A percentile compares a stretch with the other conserved stretches of the same genome.
These are phyloP conservation scores for Huntiella moniliformis DNA, from an alignment of 2,329 filamentous ascomycete species.

Conservation along the genomic window DNA sequence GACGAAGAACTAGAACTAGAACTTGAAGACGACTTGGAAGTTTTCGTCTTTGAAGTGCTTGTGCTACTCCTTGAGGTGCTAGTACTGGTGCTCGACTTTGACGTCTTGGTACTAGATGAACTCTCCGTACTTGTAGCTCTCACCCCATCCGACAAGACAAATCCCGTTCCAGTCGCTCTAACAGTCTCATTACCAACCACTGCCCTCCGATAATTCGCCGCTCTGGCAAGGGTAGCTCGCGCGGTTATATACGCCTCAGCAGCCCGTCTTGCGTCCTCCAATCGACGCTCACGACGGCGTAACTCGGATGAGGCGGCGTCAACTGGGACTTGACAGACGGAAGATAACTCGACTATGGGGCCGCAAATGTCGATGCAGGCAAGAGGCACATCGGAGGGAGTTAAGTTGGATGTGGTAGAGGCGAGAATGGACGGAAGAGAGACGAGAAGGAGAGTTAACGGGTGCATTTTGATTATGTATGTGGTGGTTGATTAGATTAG, in stretches of 20 bases:
- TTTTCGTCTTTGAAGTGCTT: not conserved
- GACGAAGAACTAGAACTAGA: not conserved
- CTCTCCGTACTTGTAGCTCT: not conserved
- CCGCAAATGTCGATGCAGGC: conserved; percentile 24
- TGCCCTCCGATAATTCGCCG: not conserved
- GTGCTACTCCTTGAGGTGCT: conserved; percentile 1
- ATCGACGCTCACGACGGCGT: conserved; percentile 14
- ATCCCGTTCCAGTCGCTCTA: not conserved
- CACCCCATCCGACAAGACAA: not conserved
- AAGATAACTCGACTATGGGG: conserved; percentile 24
- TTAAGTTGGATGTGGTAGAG: conserved; percentile 17
- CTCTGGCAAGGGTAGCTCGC: not conserved
- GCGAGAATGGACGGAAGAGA: conserved; percentile 16
- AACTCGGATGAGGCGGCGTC: conserved; percentile 13
- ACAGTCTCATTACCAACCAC: not conserved
- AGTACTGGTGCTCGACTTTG: not conserved
- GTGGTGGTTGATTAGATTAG: not conserved
- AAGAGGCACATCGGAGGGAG: conserved; percentile 21
- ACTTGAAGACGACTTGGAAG: not conserved
- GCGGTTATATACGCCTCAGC: not conserved
- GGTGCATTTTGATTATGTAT: conserved; percentile 2
- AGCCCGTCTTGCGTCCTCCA: conserved; percentile 1
- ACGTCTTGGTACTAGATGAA: not conserved
- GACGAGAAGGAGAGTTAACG: conserved; percentile 13
- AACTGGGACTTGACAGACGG: conserved; percentile 18